Conservation (phyloP, 2,329 filamentous ascomycete species). For the Xylaria sp. region DNA sequence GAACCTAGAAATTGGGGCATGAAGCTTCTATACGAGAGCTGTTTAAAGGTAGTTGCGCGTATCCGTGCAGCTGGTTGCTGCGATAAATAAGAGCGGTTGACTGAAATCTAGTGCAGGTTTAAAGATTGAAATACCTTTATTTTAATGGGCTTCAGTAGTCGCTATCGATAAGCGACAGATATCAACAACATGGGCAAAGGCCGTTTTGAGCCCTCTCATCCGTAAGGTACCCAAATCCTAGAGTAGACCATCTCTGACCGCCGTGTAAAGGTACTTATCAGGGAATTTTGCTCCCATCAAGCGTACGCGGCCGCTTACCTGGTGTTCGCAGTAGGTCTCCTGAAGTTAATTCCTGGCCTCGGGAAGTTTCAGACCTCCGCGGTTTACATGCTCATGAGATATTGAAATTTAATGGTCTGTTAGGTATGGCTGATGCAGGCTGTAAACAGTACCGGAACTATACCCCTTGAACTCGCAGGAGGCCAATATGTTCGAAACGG, state of each 20-base stretch:
- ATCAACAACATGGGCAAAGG: conserved; percentile 30
- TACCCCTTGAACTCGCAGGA: conserved; percentile 69
- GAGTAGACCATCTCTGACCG: neutral
- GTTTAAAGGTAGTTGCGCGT: too few species aligned
- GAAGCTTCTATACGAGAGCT: too few species aligned
- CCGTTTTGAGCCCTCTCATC: conserved; percentile 30
- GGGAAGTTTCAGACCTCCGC: too few species aligned
- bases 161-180: neutral
- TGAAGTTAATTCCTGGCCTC: too few species aligned
- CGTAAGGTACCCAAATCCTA: conserved; percentile 32
- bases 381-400: too few species aligned
- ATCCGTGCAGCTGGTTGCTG: neutral
- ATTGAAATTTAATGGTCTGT: too few species aligned
- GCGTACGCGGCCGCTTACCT: conserved; percentile 58
- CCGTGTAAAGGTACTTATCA: conserved; percentile 56
- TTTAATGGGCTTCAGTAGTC: neutral
- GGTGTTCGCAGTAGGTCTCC: conserved; percentile 52
- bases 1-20: too few species aligned
- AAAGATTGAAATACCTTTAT: neutral
- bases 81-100: neutral
- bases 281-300: conserved; percentile 75
- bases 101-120: neutral
- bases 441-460: conserved; percentile 50
- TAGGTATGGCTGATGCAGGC: too few species aligned
- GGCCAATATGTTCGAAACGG: conserved; percentile 77